Base-by-base conservation (phyloP, 1,139 yeast species). In the Candida frijolesensis region DNA sequence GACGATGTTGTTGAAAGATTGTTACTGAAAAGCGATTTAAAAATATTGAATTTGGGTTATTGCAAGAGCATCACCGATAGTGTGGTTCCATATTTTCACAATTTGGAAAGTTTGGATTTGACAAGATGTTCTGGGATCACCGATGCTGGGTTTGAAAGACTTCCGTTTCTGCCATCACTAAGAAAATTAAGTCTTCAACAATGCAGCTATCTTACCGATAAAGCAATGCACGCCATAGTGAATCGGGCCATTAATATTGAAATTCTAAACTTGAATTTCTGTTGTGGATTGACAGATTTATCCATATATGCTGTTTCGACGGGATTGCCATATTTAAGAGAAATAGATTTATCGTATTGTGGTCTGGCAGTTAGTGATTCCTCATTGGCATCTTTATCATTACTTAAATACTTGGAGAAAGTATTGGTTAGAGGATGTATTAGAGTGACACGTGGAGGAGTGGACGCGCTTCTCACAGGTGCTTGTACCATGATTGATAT, bases 311-410 rank as follows among this genome's bases (percentile, higher is more conserved):
- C 84, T 1, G 66, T 87, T 30, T 78, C 87, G 52, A 67, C 84
- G 25, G 88, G 89, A 9, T 85, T 90, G 59, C 85, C 82, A 44
- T 67, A 74, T 22, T 66, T 87, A 50, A 65, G 73, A 48, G 67
- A 70, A 33, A 68, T 87, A 49, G 85, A 85, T 10, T 64, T 87
- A 47, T 83, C 89, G 11, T 87, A 85, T 60, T 87, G 94, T 67
- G 94, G 94, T 1, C 80, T 88, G 45, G 92, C 94, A 0, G 90
- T 87, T 4, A 83, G 89, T 60, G 94, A 87, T 60, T 77, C 85
- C 19, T 83, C 89, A 0, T 65, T 87, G 44, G 75, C 82, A 30
- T 79, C 86, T 1, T 74, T 87, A n/a, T 83, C 89, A 1, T 66
- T 84, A 43, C 65, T 83, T 51, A 64, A 74, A 53, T 64, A 71